Base-by-base conservation (phyloP, 805 yeast species). In the Kluyveromyces starmeri region DNA sequence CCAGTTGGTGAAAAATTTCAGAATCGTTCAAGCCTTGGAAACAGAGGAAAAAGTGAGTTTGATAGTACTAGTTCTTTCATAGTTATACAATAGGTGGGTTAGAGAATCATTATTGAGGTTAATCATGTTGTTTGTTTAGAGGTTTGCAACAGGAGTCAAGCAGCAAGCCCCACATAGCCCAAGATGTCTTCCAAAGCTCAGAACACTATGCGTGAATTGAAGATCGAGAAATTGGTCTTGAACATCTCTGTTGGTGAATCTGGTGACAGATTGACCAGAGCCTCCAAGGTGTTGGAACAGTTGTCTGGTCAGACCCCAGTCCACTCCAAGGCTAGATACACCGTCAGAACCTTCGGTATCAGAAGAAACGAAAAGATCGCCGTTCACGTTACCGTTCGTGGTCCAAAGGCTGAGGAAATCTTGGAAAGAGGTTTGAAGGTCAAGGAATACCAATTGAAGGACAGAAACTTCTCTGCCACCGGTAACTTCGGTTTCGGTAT, bases 401-500 rank as follows among this genome's bases (percentile, higher is more conserved):
- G 98, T 62, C 97, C 98, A 75, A 92, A 89, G 75, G 94, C 94
- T 58, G 95, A 86, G 78, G 98, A 92, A 78, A 92, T 92, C 73
- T 78, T 92, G 67, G 98, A 92, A 80, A 84, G 98, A 75, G 98
- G 98, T 68, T 79, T 92, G 64, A 92, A 92, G 79, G 98, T 92
- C 68, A 92, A 89, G 79, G 98, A 92, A 78, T 92, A 86, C 76
- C 97, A 92, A 76, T 83, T 92, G 67, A 78, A 73, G 67, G 71
- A 70, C 65, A 84, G 71, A 70, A 92, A 92, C 94, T 92, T 92
- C 79, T 84, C 96, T 62, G 85, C 77, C 61, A 89, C 97, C 64
- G 98, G 98, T 75, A 92, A 92, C 96, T 92, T 92, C 64, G 98
- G 98, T 78, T 92, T 92, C 81, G 98, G 98, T 82, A 80, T 92